phyloP scores from a whole-genome alignment of 2,329 filamentous ascomycete genomes.

The Penicillium palitans region DNA sequence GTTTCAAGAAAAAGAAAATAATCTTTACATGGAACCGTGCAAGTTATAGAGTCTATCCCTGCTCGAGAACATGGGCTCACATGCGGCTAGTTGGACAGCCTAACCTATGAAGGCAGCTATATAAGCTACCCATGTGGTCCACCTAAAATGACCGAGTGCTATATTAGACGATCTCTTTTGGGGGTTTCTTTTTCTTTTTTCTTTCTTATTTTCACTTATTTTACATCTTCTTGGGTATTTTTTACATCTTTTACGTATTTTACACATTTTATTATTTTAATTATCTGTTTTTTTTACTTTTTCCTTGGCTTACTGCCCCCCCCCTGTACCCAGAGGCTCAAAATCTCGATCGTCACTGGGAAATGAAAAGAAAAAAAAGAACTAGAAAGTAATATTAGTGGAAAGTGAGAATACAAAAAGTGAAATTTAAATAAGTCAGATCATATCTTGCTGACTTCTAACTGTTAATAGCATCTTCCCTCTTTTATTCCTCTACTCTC shows the following conservation, averaged over 20 bases:
- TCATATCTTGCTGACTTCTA: constrained; percentile 13
- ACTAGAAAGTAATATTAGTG: background rate
- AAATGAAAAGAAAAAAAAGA: constrained; percentile 7
- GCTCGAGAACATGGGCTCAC: background rate
- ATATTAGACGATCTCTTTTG: constrained; percentile 6
- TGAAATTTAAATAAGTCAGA: constrained; percentile 6
- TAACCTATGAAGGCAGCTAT: constrained; percentile 24
- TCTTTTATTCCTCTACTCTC: background rate
- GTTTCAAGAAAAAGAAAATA: background rate
- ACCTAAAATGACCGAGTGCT: constrained; percentile 12
- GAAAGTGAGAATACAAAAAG: background rate
- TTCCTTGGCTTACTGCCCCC: background rate
- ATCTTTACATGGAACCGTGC: background rate
- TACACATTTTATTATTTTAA: background rate
- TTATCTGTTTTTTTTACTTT: background rate
- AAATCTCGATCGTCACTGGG: constrained; percentile 27
- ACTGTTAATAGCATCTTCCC: background rate
- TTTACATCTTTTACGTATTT: background rate
- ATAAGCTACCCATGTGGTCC: constrained; percentile 15
- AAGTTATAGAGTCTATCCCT: background rate
- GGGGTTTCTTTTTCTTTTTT: background rate
- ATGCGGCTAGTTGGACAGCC: constrained; percentile 6
- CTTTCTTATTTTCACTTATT: background rate
- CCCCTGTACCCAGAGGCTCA: constrained; percentile 27
- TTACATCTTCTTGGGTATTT: background rate